Percentiles rank a stretch among this genome's conserved stretches.
phyloP scores from a whole-genome alignment of 345 rosid genomes.

The Eucalyptus marginata region DNA sequence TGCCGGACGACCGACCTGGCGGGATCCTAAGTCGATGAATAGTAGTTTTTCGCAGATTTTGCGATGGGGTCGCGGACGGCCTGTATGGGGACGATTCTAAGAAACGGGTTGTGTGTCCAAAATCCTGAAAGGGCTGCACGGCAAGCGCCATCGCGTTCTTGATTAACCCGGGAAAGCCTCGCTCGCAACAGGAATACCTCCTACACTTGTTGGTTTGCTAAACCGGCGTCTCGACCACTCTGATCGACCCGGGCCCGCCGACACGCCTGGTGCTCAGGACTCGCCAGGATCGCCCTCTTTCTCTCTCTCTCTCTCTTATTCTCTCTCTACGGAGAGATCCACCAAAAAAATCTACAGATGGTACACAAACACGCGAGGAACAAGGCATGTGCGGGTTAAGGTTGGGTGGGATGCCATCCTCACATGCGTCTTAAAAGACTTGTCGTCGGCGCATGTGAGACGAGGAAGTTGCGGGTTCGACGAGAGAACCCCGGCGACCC shows the following conservation, averaged over 20 bases:
- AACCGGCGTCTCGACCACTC: not conserved
- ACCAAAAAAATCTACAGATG: not conserved
- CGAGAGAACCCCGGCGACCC: not conserved
- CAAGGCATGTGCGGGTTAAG: not conserved
- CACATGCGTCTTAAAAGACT: not conserved
- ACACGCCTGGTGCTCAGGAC: not conserved
- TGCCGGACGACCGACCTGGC: not conserved
- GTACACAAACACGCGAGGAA: not conserved
- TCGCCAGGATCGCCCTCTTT: not conserved
- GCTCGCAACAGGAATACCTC: not conserved
- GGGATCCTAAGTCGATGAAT: not conserved
- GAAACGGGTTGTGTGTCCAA: not conserved
- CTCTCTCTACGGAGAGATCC: not conserved
- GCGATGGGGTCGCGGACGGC: not conserved
- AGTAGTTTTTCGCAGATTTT: not conserved
- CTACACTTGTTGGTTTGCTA: not conserved
- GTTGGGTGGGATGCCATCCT: not conserved
- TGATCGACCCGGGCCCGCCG: not conserved
- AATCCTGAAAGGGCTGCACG: not conserved
- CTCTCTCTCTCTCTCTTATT: not conserved
- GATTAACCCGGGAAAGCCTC: not conserved
- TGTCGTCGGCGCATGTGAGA: not conserved
- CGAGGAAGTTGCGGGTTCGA: not conserved
- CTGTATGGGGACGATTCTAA: not conserved
- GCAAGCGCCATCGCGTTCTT: not conserved